Base-by-base conservation (phyloP, 352 stramenopile species). In the Detonula confervacea region DNA sequence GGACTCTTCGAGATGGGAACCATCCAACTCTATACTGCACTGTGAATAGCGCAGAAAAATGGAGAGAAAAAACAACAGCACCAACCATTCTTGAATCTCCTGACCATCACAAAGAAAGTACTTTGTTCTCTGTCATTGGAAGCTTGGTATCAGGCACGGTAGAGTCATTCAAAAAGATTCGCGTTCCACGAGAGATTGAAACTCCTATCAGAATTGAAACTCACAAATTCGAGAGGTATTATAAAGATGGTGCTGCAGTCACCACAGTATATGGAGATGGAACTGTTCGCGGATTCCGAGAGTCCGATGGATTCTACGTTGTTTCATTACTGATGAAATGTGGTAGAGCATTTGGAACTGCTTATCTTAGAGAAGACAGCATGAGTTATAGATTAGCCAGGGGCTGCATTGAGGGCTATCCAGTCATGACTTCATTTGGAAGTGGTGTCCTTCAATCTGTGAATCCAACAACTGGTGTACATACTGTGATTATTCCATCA, bases 341-440 rank as follows among this genome's bases (percentile, higher is more conserved):
- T 35, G 89, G 86, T 49, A 84, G 72, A 37, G 47, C 88, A n/a
- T 74, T 77, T 61, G 69, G 85, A 62, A 79, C 60, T 22, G 87
- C 85, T 37, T 90, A 84, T 60, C 52, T 91, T 8, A 70, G 69
- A 56, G 81, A 88, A 59, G 75, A 87, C 54, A 81, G 86, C 55
- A 82, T 94, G 46, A 89, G 77, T 37, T 86, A 86, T 59, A 83
- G 81, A 44, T 79, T 94, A 57, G 89, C 87, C 1, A 82, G 83
- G 71, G 83, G 86, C 56, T 94, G 89, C 54, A 61, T 89, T 44
- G 89, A 94, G 72, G 89, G 89, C n/a, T 93, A 90, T 80, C 86
- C 89, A 18, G 89, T 94, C n/a, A 64, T 91, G 29, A 94, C 89
- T 14, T 83, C 66, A 9, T 73, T 88, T 27, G 89, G 89, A 9